A percentile compares a stretch with the other conserved stretches of the same genome.
Evolutionary conservation across 768 basidiomycete species (phyloP).

Genomic region (Paxillus rubicundulus): DNA sequence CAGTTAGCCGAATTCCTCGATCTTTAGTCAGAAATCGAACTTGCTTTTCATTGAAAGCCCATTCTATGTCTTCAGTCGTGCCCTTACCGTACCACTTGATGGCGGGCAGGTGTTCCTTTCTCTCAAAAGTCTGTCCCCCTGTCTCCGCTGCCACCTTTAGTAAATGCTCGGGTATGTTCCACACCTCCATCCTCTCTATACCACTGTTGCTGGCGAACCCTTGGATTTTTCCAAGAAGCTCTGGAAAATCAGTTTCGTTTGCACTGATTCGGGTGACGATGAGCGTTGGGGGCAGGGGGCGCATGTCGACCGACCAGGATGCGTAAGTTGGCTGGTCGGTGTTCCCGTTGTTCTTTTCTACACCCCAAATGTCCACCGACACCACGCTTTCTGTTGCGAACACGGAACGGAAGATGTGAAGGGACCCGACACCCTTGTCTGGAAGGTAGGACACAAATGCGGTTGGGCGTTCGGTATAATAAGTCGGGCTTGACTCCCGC

Average conservation of each 20-base stretch:
- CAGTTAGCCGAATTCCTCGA: not conserved
- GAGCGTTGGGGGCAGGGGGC: constrained; percentile 33
- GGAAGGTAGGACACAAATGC: constrained; percentile 42
- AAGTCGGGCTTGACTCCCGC: constrained; percentile 4
- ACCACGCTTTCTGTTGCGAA: constrained; percentile 9
- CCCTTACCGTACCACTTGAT: constrained; percentile 52
- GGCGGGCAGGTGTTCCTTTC: constrained; percentile 41
- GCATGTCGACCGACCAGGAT: constrained; percentile 45
- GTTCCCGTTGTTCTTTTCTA: constrained; percentile 10
- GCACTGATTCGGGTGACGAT: constrained; percentile 44
- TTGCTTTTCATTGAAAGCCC: constrained; percentile 52
- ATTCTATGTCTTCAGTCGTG: constrained; percentile 33
- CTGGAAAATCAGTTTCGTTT: constrained; percentile 29
- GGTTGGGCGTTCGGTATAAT: constrained; percentile 9
- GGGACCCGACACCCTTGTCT: constrained; percentile 46
- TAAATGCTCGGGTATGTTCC: constrained; percentile 42
- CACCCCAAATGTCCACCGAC: constrained; percentile 19
- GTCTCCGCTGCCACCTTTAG: constrained; percentile 22
- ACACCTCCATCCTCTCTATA: constrained; percentile 43
- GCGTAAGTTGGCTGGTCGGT: constrained; percentile 29
- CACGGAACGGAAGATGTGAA: constrained; percentile 37
- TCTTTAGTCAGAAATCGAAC: constrained; percentile 2
- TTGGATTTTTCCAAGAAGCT: constrained; percentile 35
- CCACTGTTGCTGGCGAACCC: constrained; percentile 34
- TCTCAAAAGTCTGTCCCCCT: constrained; percentile 32